Evolutionary conservation across 2,329 filamentous ascomycete genomes (phyloP).

Genomic region (Thermoascus crustaceus): DNA sequence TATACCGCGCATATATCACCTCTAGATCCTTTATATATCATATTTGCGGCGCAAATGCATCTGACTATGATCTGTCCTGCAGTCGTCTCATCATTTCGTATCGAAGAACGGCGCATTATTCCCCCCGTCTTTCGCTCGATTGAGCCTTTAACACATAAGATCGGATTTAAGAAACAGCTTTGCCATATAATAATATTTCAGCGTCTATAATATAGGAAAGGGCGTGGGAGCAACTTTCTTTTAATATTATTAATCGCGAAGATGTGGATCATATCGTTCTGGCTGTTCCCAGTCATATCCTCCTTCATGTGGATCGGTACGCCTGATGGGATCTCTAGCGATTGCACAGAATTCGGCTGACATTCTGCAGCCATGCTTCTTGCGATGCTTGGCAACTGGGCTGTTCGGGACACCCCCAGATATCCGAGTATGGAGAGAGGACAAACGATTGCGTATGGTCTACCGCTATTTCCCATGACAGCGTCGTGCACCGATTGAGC

Average conservation of each 20-base stretch:
- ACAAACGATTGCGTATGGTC: constrained; percentile 49
- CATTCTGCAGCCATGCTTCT: constrained; percentile 46
- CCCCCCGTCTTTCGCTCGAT: too few relatives aligned
- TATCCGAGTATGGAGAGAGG: constrained; percentile 44
- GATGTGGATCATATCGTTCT: constrained; percentile 41
- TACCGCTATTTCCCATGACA: background rate
- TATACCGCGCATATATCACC: too few relatives aligned
- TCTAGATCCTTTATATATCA: too few relatives aligned
- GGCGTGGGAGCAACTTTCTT: too few relatives aligned
- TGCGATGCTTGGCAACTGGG: constrained; percentile 53
- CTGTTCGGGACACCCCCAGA: constrained; percentile 42
- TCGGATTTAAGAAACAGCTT: too few relatives aligned
- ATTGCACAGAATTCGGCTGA: background rate
- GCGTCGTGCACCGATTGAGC: background rate
- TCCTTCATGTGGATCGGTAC: constrained; percentile 47
- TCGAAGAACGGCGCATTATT: too few relatives aligned
- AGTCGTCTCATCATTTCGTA: too few relatives aligned
- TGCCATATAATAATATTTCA: too few relatives aligned
- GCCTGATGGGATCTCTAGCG: constrained; percentile 4
- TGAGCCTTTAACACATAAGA: too few relatives aligned
- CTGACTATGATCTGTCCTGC: too few relatives aligned
- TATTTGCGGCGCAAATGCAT: too few relatives aligned
- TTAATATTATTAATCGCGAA: constrained; percentile 9
- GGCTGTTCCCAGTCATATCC: constrained; percentile 53
- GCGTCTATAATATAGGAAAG: too few relatives aligned